These are phyloP conservation scores for Chondrus crispus DNA, from an alignment of 23 red algal species.

Conservation along the genomic window DNA sequence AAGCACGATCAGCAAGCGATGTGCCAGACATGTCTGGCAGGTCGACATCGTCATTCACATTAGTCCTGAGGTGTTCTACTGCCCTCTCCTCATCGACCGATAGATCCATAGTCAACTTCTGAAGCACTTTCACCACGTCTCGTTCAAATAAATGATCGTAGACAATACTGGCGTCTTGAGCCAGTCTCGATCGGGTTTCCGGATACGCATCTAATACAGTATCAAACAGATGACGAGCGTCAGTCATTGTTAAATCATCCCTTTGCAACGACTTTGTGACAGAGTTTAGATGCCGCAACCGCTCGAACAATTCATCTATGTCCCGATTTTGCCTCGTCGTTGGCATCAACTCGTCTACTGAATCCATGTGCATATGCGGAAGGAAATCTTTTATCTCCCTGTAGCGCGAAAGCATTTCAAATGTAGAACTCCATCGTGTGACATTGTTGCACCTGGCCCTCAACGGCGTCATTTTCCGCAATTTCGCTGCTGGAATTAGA, in stretches of 20 bases:
- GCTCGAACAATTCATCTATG: not conserved
- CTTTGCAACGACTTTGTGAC: constrained; percentile 21
- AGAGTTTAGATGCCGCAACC: not conserved
- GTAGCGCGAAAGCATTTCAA: not conserved
- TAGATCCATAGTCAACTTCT: not conserved
- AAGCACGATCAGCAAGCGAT: not conserved
- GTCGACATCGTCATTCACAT: not conserved
- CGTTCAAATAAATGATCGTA: not conserved
- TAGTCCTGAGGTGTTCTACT: not conserved
- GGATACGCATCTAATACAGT: not conserved
- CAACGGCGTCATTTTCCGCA: not conserved
- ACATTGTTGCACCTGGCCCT: not conserved
- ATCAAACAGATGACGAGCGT: constrained; percentile 4
- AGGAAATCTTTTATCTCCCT: not conserved
- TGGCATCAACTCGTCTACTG: not conserved
- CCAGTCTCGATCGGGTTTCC: no score
- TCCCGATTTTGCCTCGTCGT: not conserved
- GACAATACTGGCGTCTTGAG: not conserved
- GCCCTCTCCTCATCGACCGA: not conserved
- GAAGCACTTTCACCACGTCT: not conserved
- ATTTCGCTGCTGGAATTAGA: constrained; percentile 11
- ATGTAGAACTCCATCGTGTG: constrained; percentile 10
- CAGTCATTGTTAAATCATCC: not conserved
- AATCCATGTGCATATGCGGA: not conserved
- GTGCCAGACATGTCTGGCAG: not conserved